Conservation (phyloP, 176 grass and related monocot species). For the Zizania latifolia region DNA sequence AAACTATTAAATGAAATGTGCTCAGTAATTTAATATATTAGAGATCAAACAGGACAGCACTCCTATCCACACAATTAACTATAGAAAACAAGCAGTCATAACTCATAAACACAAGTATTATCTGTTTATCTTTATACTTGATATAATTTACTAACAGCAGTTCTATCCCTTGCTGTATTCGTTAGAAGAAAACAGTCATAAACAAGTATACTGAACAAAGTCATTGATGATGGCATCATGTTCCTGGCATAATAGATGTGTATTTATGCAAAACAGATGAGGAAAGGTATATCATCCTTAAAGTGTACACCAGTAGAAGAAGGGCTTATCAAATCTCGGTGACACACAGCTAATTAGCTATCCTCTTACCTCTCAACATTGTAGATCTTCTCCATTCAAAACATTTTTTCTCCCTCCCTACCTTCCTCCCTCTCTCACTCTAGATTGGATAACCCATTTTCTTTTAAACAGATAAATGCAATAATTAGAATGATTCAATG, state of each 20-base stretch:
- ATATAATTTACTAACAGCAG: background rate
- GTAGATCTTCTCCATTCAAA: no score
- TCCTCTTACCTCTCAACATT: no score
- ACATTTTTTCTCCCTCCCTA: no score
- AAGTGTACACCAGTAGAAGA: no score
- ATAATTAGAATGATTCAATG: background rate
- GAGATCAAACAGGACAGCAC: background rate
- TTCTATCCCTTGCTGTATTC: background rate
- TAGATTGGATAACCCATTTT: background rate
- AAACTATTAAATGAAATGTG: background rate
- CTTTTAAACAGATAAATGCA: background rate
- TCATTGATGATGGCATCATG: background rate
- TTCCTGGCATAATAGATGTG: background rate
- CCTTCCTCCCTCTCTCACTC: background rate
- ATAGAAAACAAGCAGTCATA: background rate
- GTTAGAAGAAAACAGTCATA: background rate
- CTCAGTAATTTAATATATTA: background rate
- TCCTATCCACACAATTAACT: background rate
- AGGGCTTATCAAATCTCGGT: no score
- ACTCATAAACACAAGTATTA: background rate
- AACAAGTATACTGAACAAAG: background rate
- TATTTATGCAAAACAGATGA: no score
- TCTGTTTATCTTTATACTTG: background rate
- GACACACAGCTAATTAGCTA: no score
- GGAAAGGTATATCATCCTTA: no score